Base-by-base conservation (phyloP, 805 yeast genomes). In the Kluyveromyces starmeri region DNA sequence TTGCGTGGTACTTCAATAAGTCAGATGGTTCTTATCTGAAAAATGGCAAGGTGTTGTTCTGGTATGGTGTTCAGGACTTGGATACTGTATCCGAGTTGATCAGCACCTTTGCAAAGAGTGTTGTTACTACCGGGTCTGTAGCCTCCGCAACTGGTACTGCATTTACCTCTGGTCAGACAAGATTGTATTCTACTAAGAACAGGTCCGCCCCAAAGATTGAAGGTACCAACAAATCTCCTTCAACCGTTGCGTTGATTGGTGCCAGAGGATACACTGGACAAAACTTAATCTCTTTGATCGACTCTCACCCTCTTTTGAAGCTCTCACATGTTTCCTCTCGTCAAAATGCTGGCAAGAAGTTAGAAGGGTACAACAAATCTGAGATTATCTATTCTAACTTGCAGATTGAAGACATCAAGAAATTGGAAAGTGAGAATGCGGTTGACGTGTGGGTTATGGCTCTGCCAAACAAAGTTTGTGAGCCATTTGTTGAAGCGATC, bases 371-470 rank as follows among this genome's bases (percentile, higher is more conserved):
- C 70, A 78, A 77, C 53, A 92, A 89, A 63, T 68, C 72, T 36
- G 75, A 82, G 39, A 73, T 89, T 36, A 69, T 72, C 35, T 92
- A 92, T 62, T 83, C 83, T 42, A 92, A 88, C 61, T 68, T 92
- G 48, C 88, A 80, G 54, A 71, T 79, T 28, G 96, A 85, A 51
- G 97, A 92, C 48, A 80, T 92, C 45, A 75, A 75, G 52, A 63
- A 67, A 44, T 63, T 92, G 42, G 98, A 89, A 61, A 70, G 76
- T 44, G 65, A 75, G 31, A 74, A 77, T 32, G 83, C 74, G 35
- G 83, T 92, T 39, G 98, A 92, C 52, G 80, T 88, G 34, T 92
- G 99, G 98, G 94, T 94, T 18, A 92, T 94, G 98, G 98, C 98
- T 2, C 71, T 92, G 51, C 99, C 99, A 44, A 92, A 92, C 58